A percentile compares a stretch with the other conserved stretches of the same genome.
Conservation (phyloP, 2,329 filamentous ascomycete genomes). For the Herpotrichia juniperi region DNA sequence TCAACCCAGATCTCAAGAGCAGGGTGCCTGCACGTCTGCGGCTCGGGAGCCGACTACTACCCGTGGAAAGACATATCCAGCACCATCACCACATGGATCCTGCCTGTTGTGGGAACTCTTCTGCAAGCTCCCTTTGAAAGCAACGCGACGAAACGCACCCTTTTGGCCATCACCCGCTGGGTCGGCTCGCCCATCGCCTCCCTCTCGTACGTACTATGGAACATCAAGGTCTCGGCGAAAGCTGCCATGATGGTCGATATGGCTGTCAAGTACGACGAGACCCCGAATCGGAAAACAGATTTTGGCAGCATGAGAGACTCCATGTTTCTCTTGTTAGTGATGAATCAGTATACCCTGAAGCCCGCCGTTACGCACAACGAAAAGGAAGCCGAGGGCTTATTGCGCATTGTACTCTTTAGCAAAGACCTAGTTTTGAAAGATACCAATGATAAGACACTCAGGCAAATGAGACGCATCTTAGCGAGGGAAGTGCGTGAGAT, state of each 20-base stretch:
- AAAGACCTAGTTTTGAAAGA: conserved; percentile 35
- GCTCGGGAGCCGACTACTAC: conserved; percentile 34
- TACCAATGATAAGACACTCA: conserved; percentile 24
- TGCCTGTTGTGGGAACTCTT: conserved; percentile 42
- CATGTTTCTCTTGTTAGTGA: conserved; percentile 49
- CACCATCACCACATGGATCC: conserved; percentile 45
- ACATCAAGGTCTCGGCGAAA: conserved; percentile 42
- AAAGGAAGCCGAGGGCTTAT: conserved; percentile 41
- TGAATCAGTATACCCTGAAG: conserved; percentile 52
- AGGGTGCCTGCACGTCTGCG: conserved; percentile 39
- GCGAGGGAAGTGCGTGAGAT: conserved; percentile 46
- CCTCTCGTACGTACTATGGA: conserved; percentile 41
- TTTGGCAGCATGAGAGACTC: conserved; percentile 47
- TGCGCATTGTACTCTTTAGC: conserved; percentile 47
- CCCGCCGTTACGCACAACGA: conserved; percentile 18
- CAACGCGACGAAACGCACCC: conserved; percentile 41
- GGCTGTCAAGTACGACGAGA: conserved; percentile 31
- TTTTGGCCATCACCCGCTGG: conserved; percentile 40
- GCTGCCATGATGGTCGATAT: conserved; percentile 43
- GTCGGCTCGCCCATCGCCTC: conserved; percentile 40
- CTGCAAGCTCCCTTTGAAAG: conserved; percentile 47
- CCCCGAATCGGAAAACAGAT: conserved; percentile 24
- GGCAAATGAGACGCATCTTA: conserved; percentile 34
- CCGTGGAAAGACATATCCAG: conserved; percentile 29
- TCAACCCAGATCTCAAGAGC: conserved; percentile 32